Conservation (phyloP, 2,329 filamentous ascomycete genomes). For the Sporothrix pallida region DNA sequence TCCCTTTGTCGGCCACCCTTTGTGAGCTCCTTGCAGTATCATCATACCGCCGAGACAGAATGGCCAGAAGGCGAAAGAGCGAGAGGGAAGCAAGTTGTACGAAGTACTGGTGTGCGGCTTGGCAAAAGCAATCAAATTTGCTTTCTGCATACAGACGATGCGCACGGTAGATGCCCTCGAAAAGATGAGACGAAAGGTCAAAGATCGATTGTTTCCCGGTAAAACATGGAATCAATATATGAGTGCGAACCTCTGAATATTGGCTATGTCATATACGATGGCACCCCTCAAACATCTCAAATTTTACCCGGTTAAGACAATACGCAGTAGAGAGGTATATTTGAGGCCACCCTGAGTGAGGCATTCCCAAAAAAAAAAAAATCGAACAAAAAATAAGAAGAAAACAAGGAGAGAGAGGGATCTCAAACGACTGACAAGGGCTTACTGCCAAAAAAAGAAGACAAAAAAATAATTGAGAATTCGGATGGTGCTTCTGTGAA, state of each 20-base stretch:
- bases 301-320: neutral
- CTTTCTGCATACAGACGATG: neutral
- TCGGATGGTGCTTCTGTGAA: conserved; percentile 32
- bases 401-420: neutral
- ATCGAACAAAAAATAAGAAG: neutral
- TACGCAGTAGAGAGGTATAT: too few relatives aligned
- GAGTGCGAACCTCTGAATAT: neutral
- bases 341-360: too few relatives aligned
- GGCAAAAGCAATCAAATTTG: neutral
- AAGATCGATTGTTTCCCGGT: neutral
- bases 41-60: conserved; percentile 9
- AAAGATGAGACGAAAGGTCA: conserved; percentile 9
- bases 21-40: conserved; percentile 1
- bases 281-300: too few relatives aligned
- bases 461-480: conserved; percentile 27
- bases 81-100: neutral
- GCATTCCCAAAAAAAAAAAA: neutral
- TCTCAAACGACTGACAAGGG: neutral
- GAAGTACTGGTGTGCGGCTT: neutral
- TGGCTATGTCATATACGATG: conserved; percentile 4
- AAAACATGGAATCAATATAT: conserved; percentile 16
- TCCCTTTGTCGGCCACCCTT: neutral
- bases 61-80: neutral
- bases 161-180: neutral
- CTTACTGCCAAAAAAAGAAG: neutral